Percentiles rank a stretch among this genome's conserved stretches.
phyloP scores from a whole-genome alignment of 2,329 filamentous ascomycete species.

The Fonsecaea erecta region DNA sequence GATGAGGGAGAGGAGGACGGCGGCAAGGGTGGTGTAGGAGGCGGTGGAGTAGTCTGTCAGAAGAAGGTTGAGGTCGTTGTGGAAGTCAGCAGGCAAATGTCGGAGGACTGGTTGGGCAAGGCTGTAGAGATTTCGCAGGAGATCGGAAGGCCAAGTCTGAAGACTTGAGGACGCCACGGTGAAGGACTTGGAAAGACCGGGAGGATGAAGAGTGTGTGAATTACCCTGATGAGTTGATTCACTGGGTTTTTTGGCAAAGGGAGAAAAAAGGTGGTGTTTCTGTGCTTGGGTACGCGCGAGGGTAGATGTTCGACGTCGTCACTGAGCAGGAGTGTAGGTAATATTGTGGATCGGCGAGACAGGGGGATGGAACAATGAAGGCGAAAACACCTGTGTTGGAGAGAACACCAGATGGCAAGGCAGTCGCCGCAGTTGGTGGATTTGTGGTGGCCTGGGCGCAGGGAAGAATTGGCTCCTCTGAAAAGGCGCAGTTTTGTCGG shows the following conservation, averaged over 20 bases:
- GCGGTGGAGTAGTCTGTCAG: conserved; percentile 33
- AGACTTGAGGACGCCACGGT: conserved; percentile 37
- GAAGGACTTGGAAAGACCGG: conserved; percentile 18
- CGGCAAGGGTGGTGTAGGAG: conserved; percentile 38
- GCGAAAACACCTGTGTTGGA: conserved; percentile 7
- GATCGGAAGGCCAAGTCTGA: conserved; percentile 31
- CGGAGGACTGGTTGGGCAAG: conserved; percentile 25
- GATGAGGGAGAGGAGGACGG: conserved; percentile 35
- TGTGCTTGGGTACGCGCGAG: conserved; percentile 7
- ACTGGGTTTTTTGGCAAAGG: background rate
- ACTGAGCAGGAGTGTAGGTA: conserved; percentile 19
- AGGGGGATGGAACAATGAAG: conserved; percentile 15
- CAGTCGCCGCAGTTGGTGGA: background rate
- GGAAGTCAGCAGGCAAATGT: conserved; percentile 25
- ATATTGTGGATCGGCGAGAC: conserved; percentile 15
- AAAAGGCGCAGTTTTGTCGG: conserved; percentile 19
- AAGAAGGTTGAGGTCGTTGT: conserved; percentile 22
- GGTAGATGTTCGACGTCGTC: conserved; percentile 14
- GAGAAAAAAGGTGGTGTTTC: conserved; percentile 11
- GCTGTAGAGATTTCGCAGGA: conserved; percentile 25
- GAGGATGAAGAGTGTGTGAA: conserved; percentile 1
- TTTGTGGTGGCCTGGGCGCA: conserved; percentile 5
- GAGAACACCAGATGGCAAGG: conserved; percentile 1
- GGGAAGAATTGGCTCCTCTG: background rate
- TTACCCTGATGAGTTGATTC: background rate